Evolutionary conservation across 306 rosid species (phyloP).

Genomic region (Cyamopsis tetragonoloba): DNA sequence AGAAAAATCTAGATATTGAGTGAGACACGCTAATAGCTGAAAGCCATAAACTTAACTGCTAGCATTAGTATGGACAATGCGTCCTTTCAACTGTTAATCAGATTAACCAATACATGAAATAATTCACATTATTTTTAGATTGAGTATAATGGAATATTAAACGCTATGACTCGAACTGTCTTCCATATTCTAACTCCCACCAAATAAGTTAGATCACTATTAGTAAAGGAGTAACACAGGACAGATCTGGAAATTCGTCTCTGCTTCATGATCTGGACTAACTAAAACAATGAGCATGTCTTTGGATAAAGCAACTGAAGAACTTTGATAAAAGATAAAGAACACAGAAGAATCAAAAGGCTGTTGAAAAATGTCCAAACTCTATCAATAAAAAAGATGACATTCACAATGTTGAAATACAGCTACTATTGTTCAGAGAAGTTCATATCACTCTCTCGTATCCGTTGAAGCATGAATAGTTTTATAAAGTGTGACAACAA

Average conservation of each 20-base stretch:
- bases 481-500: neutral
- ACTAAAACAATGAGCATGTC: neutral
- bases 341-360: neutral
- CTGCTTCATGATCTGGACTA: neutral
- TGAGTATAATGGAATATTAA: neutral
- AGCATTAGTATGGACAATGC: neutral
- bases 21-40: neutral
- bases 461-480: neutral
- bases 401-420: slow-evolving; percentile 14
- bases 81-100: neutral
- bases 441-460: neutral
- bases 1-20: neutral
- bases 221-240: neutral
- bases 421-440: neutral
- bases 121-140: neutral
- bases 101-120: neutral
- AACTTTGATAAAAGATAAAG: slow-evolving; percentile 1
- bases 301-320: slow-evolving; percentile 6
- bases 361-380: slow-evolving; percentile 6
- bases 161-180: neutral
- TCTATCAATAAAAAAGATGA: neutral
- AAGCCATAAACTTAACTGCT: slow-evolving; percentile 3
- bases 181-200: neutral
- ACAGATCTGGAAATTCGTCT: neutral
- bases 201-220: neutral